Evolutionary conservation across 2,329 filamentous ascomycete genomes (phyloP).

Genomic region (Thelonectria olida): DNA sequence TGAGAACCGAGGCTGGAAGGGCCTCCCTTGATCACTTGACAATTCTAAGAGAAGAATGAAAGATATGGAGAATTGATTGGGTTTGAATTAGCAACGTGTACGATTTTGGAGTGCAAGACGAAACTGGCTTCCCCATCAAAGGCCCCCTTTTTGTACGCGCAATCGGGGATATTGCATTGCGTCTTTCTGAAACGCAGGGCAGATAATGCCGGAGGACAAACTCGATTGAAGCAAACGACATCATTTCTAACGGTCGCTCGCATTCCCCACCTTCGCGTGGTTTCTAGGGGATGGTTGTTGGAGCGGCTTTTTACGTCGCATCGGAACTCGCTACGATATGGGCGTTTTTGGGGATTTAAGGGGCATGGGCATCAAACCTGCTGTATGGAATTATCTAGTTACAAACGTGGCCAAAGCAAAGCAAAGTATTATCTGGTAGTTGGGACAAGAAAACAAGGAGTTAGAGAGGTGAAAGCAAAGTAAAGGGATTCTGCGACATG

Average conservation of each 20-base stretch:
- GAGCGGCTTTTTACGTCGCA: constrained; percentile 13
- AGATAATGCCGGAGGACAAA: background rate
- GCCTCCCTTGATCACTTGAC: constrained; percentile 29
- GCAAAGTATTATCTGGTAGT: background rate
- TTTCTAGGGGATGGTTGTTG: constrained; percentile 6
- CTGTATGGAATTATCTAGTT: constrained; percentile 9
- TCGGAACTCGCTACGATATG: constrained; percentile 4
- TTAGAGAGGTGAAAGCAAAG: background rate
- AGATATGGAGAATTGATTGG: background rate
- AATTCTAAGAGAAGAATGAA: background rate
- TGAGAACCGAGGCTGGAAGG: constrained; percentile 38
- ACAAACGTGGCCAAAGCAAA: constrained; percentile 11
- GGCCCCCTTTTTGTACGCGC: constrained; percentile 2
- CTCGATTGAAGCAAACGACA: background rate
- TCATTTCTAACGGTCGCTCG: constrained; percentile 17
- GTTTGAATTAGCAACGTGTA: constrained; percentile 12
- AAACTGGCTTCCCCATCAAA: constrained; percentile 1
- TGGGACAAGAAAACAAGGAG: constrained; percentile 14
- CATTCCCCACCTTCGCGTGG: constrained; percentile 8
- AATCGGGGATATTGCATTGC: constrained; percentile 9
- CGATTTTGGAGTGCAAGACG: constrained; percentile 17
- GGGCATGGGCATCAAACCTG: constrained; percentile 7
- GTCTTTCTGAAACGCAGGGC: constrained; percentile 1
- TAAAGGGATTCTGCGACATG: constrained; percentile 1
- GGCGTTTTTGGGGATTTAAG: constrained; percentile 18